Percentiles rank a stretch among this genome's conserved stretches.
These are phyloP conservation scores for Umbelopsis isabellina DNA, from an alignment of 192 early-diverging fungal species.

Conservation along the genomic window DNA sequence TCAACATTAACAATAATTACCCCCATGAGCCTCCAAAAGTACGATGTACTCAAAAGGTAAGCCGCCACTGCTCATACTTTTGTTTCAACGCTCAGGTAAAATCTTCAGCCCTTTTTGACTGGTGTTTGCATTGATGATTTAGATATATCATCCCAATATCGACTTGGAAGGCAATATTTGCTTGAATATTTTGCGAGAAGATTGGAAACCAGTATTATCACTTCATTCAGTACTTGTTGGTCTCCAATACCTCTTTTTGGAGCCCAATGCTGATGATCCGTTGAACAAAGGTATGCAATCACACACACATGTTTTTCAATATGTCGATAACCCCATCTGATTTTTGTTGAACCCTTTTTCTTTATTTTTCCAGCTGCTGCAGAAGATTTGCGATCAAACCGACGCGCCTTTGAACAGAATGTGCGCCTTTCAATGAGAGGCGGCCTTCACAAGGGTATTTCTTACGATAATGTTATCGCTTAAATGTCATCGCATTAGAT, in stretches of 20 bases:
- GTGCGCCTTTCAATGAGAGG: conserved; percentile 82
- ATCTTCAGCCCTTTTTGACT: background rate
- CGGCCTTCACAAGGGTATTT: conserved; percentile 64
- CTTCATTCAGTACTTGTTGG: conserved; percentile 90
- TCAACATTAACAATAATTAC: conserved; percentile 85
- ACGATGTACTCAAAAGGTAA: conserved; percentile 83
- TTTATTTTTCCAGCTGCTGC: conserved; percentile 70
- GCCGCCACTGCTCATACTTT: background rate
- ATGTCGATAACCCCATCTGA: background rate
- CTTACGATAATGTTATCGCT: conserved; percentile 71
- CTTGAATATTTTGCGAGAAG: conserved; percentile 95
- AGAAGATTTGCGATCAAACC: conserved; percentile 71
- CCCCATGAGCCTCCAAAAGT: conserved; percentile 97
- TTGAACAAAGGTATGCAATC: conserved; percentile 85
- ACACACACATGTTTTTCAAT: background rate
- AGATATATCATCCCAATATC: conserved; percentile 98
- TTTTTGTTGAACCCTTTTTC: background rate
- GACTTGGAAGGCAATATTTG: conserved; percentile 96
- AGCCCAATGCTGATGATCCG: conserved; percentile 96
- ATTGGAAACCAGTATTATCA: conserved; percentile 99
- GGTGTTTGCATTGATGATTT: background rate
- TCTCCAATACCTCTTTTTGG: conserved; percentile 88
- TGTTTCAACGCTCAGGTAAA: too few species aligned
- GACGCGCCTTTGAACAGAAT: conserved; percentile 71
- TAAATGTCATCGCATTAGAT: conserved; percentile 21